Evolutionary conservation across 257 asterid genomes (phyloP).

Genomic region (Petrea volubilis): DNA sequence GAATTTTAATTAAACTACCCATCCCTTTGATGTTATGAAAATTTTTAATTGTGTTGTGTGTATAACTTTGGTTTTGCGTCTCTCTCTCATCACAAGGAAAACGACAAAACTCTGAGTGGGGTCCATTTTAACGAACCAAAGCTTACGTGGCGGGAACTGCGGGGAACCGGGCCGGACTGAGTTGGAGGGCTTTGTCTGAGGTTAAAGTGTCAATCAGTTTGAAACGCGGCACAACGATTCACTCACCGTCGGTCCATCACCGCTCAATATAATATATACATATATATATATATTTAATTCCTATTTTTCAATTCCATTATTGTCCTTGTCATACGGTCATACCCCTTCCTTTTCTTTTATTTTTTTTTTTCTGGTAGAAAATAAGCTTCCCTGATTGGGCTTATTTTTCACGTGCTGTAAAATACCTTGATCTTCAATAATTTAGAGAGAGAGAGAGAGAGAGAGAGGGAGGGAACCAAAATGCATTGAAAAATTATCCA

Average conservation of each 20-base stretch:
- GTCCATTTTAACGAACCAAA: conserved; percentile 9
- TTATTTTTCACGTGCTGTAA: conserved; percentile 36
- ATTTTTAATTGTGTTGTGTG: no score
- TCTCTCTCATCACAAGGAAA: background rate
- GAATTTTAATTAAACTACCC: no score
- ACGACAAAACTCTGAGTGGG: conserved; percentile 31
- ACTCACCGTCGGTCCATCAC: background rate
- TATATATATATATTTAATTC: background rate
- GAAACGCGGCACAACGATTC: background rate
- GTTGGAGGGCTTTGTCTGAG: conserved; percentile 33
- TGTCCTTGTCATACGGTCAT: background rate
- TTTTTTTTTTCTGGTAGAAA: background rate
- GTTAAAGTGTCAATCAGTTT: background rate
- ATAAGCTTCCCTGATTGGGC: background rate
- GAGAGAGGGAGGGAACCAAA: no score
- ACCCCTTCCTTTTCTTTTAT: no score
- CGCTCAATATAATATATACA: no score
- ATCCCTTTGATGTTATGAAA: no score
- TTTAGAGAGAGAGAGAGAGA: background rate
- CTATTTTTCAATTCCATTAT: background rate
- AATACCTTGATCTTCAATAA: background rate
- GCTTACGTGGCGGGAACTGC: conserved; percentile 25
- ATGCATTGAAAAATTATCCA: no score
- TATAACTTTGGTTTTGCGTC: background rate
- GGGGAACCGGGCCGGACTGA: conserved; percentile 22